Evolutionary conservation across 2,329 filamentous ascomycete genomes (phyloP).

Genomic region (Aspergillus brunneoviolaceus): DNA sequence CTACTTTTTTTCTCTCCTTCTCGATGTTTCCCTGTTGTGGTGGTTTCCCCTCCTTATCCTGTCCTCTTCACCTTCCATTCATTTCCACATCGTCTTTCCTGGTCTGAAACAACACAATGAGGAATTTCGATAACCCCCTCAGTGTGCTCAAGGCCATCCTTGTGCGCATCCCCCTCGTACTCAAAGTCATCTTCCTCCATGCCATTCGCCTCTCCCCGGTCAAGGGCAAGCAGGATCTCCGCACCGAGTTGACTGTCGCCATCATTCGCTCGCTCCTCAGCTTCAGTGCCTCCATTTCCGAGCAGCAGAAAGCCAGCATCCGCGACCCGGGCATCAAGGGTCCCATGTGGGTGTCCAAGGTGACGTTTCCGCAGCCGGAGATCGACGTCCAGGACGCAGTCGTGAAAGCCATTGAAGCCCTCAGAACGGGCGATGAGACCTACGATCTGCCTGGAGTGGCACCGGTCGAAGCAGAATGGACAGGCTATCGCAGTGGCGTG

Average conservation of each 20-base stretch:
- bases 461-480: conserved; percentile 49
- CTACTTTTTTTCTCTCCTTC: background rate
- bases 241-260: conserved; percentile 69
- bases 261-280: conserved; percentile 67
- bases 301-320: conserved; percentile 62
- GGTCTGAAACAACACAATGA: conserved; percentile 20
- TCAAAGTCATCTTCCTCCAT: conserved; percentile 45
- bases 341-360: conserved; percentile 75
- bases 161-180: conserved; percentile 41
- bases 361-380: conserved; percentile 60
- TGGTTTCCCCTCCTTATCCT: background rate
- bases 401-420: conserved; percentile 38
- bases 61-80: background rate
- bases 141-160: conserved; percentile 40
- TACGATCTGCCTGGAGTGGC: conserved; percentile 37
- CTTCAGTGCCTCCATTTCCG: conserved; percentile 54
- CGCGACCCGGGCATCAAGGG: conserved; percentile 71
- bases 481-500: conserved; percentile 42
- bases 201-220: conserved; percentile 65
- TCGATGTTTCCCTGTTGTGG: background rate
- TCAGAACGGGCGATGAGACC: conserved; percentile 40
- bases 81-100: too few relatives aligned
- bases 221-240: conserved; percentile 74
- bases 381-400: conserved; percentile 45
- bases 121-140: conserved; percentile 22